Evolutionary conservation across 2,329 filamentous ascomycete genomes (phyloP), one percentile per base, ranked within the genome.

Genomic region (Thielaviopsis euricoi): DNA sequence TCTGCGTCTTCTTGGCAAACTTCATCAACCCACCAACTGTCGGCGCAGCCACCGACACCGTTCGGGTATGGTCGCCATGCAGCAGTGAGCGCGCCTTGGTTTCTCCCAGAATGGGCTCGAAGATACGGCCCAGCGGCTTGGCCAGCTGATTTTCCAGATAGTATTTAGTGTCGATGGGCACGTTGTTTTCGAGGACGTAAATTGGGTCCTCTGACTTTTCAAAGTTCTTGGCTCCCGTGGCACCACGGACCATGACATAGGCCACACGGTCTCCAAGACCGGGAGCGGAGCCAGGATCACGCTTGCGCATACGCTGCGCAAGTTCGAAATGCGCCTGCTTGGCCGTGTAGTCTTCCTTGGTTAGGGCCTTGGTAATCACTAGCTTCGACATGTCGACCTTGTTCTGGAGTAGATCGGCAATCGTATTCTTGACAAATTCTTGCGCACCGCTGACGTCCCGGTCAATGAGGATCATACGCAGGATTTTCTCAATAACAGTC

Each of bases 311-410:
- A 51, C 93, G 87, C 66, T 93, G 85, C 0, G 90, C 93, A 52
- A 98, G 83, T 71, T 96, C 91, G 53, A 95, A 89, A 70, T 98
- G 93, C 2, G 93, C 91, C 74, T 97, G 91, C 71, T 95, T 97
- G 55, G 83, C 86, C 12, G 84, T 82, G 69, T 98, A 98, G 25
- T 61, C 57, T 49, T 82, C 81, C 69, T 98, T 98, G 15, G 91
- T 86, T 22, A 98, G 77, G 0, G 93, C 93, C 72, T 98, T 98
- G 26, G 93, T 98, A 67, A 98, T 98, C 69, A 98, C 94, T 19
- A 98, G 83, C 70, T 98, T 97, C 43, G 91, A 96, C 87, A 98
- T 95, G 72, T 98, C 93, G 65, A 98, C 78, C 70, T 95, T 96
- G 75, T 98, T 98, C 68, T 97, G 93, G 46, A 98, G 75, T 19